These are phyloP conservation scores for Ophiostoma quercus DNA, from an alignment of 2,329 filamentous ascomycete genomes.

Conservation along the genomic window DNA sequence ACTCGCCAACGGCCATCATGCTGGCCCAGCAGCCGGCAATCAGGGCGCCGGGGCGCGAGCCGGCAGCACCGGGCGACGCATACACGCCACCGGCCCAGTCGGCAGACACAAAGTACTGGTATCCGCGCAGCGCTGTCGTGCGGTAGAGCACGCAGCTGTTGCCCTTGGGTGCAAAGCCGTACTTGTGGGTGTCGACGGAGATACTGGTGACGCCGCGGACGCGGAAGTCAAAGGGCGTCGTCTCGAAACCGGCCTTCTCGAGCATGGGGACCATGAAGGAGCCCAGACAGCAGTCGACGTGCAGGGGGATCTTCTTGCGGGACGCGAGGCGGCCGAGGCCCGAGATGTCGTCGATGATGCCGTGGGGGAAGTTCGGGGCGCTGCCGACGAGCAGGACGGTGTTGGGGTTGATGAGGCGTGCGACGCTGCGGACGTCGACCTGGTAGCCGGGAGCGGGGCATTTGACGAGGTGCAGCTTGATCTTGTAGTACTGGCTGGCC, in stretches of 20 bases:
- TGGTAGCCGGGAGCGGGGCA: slow-evolving; percentile 83
- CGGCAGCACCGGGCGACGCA: slow-evolving; percentile 85
- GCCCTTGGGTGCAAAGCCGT: slow-evolving; percentile 96
- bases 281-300: slow-evolving; percentile 96
- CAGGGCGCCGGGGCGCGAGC: slow-evolving; percentile 83
- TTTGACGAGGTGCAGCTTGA: slow-evolving; percentile 82
- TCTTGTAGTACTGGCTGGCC: slow-evolving; percentile 91
- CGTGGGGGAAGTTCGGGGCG: slow-evolving; percentile 95
- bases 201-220: slow-evolving; percentile 93
- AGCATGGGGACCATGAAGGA: slow-evolving; percentile 93
- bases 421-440: slow-evolving; percentile 71
- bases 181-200: slow-evolving; percentile 96
- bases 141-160: slow-evolving; percentile 93
- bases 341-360: slow-evolving; percentile 92
- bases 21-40: slow-evolving; percentile 96
- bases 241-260: slow-evolving; percentile 86
- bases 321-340: slow-evolving; percentile 76
- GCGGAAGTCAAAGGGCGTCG: slow-evolving; percentile 85
- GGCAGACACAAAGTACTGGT: slow-evolving; percentile 94
- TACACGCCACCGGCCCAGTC: slow-evolving; percentile 97
- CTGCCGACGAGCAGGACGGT: slow-evolving; percentile 90
- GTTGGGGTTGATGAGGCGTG: slow-evolving; percentile 86
- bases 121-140: slow-evolving; percentile 66
- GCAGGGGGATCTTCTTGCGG: slow-evolving; percentile 74
- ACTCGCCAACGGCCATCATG: slow-evolving; percentile 81